Evolutionary conservation across 2,329 filamentous ascomycete genomes (phyloP), one percentile per base, ranked within the genome.

Genomic region (Pseudofabraea citricarpa): DNA sequence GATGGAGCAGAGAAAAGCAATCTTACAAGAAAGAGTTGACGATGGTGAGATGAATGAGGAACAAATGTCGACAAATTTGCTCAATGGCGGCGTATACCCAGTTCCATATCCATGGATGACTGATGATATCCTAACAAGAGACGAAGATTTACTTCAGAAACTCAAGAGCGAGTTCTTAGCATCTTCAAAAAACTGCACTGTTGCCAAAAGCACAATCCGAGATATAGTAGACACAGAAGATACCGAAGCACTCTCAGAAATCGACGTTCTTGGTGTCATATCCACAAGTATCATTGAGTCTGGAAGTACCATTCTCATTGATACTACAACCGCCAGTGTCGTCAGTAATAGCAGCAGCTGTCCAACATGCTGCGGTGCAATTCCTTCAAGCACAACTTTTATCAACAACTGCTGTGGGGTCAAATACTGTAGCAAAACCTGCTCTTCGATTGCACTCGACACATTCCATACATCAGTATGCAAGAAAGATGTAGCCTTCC

Each of bases 381-480:
- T 10, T 35, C 53, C 2, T 37, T 48, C 22, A 39, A 49, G 13
- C 44, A 48, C 4, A 45, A 50, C 12, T 36, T 32, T 15, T 12
- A 32, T 48, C 36, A 55, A 50, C 27, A 38, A 40, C 4, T 48
- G 52, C 29, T 63, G 60, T 38, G 49, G 41, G 16, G 47, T 48
- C 27, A 27, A 44, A 6, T 62, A 57, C 43, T 63, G 60, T 44
- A 56, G 52, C n/a, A 23, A 45, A 15, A 36, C 13, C 7, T 63
- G 60, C 44, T 53, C 52, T 13, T 40, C 51, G 13, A 40, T 50
- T 9, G 61, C 59, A 3, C 29, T 55, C 19, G 23, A 43, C 3
- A 56, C 51, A 6, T 62, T 57, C 40, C 59, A 64, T 35, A 37
- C 37, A 16, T 43, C 52, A 10, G 31, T 60, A 4, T 63, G 61